Base-by-base conservation (phyloP, 2,329 filamentous ascomycete genomes). In the Aspergillaceae sp. region DNA sequence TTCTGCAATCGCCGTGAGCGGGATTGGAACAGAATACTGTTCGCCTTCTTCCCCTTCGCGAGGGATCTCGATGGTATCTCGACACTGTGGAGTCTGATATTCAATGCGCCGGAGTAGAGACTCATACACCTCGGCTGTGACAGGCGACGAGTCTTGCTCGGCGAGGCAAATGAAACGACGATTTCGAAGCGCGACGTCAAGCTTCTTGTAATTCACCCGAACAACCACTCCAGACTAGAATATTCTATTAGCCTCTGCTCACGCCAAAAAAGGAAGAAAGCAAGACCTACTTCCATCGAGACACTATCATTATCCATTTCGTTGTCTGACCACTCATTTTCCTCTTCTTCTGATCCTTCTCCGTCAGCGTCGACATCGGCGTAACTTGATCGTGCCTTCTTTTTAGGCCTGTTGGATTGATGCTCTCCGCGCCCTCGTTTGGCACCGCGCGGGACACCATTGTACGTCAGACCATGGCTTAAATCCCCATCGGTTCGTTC, bases 171-270 rank as follows among this genome's bases (percentile, higher is more conserved):
- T 80, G 2, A 97, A 80, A 19, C 82, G 80, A 52, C 83, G 78
- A 57, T 88, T 95, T 47, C 91, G 86, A 51, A 95, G 74, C 42
- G 86, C 82, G 7, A 96, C 86, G 5, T 84, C 74, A 48, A 88
- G 87, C 64, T 91, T 94, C 46, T 90, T 84, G 58, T 87, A 84
- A 61, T 95, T 96, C 45, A 96, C 74, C 29, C 84, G 80, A 42
- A 97, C 73, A 33, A 90, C 76, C 52, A 89, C 73, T 48, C 85
- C 78, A 42, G 80, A 77, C 83, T 94, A 60, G 1, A 47, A 33
- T n/a, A 37, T 19, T n/a, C 49, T 42, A 50, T 52, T 46, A 53
- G 45, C 44, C 40, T 7, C 42, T 46, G 50, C 41, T 51, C 51
- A 26, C 4, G 38, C 36, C 7, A 33, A 33, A 29, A 3, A 8